Evolutionary conservation across 805 yeast genomes (phyloP), one percentile per base, ranked within the genome.

Genomic region (Sungouiella thailandica): DNA sequence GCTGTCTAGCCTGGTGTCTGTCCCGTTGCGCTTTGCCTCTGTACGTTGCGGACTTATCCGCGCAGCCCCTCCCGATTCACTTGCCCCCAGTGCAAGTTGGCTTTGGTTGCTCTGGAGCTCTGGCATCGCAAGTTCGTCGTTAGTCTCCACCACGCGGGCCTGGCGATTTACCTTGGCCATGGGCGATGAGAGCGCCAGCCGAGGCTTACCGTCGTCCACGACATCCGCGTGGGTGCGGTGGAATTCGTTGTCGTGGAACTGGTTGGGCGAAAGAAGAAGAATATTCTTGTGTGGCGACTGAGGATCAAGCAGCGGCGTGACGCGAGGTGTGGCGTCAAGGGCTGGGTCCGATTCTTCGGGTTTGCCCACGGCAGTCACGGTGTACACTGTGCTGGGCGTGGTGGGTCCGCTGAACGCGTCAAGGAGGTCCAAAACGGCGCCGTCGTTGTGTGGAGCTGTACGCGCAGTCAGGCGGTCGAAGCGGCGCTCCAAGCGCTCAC

Each of bases 61-160:
- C 25, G 23, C 35, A 22, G 12, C 16, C 13, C 22, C 9, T 9
- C 22, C 22, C 22, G 22, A 19, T 17, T 32, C 23, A 18, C 32
- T 6, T 19, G 15, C 8, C n/a, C n/a, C n/a, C n/a, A n/a, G n/a
- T n/a, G n/a, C n/a, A n/a, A n/a, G n/a, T n/a, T n/a, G n/a, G n/a
- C n/a, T n/a, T n/a, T n/a, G n/a, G n/a, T n/a, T n/a, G n/a, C n/a
- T n/a, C n/a, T 16, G 13, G n/a, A 16, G 5, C 15, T 36, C 44
- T 5, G 31, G 14, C 18, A 41, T 20, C 5, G 40, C 17, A 25
- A 29, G 32, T 13, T 43, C 53, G 20, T 59, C 62, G 32, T 50
- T 54, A 2, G 65, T 57, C 39, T 66, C 72, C 4, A 66, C 61
- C 7, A 66, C 70, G 18, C 71, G 53, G 2, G 72, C 72, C 41